phyloP scores from a whole-genome alignment of 1,284 basidiomycete species.

The Rhodotorula sp. region DNA sequence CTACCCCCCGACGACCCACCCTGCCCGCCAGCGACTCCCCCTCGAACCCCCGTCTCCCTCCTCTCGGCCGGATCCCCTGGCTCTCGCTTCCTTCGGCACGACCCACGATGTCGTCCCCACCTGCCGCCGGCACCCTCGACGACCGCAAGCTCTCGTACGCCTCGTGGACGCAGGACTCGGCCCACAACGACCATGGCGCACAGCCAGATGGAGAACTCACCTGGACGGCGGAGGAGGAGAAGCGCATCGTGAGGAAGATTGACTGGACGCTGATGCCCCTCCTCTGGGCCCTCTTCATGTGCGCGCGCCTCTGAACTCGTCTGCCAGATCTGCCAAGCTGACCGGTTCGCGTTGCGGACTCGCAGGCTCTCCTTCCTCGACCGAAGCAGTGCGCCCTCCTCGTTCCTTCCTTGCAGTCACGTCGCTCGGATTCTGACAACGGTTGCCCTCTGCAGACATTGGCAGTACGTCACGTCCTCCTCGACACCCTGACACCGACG shows the following conservation, averaged over 20 bases:
- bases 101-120: neutral
- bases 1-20: too few species aligned
- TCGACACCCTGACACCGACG: too few species aligned
- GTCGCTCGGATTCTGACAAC: neutral
- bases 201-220: neutral
- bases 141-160: neutral
- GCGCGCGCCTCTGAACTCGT: neutral
- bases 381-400: constrained; percentile 13
- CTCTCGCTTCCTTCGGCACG: neutral
- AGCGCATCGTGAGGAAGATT: neutral
- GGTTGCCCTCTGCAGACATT: constrained; percentile 1
- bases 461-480: constrained; percentile 14
- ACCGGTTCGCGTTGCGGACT: neutral
- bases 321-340: too few species aligned
- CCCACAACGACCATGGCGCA: neutral
- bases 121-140: neutral
- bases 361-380: constrained; percentile 25
- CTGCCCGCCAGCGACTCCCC: neutral
- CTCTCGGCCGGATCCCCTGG: neutral
- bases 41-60: neutral
- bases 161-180: neutral
- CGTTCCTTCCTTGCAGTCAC: too few species aligned
- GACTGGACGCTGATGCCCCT: constrained; percentile 13
- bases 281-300: constrained; percentile 16
- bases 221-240: constrained; percentile 14